A percentile compares a stretch with the other conserved stretches of the same genome.
These are phyloP conservation scores for Metarhizium album DNA, from an alignment of 2,329 filamentous ascomycete species.

Conservation along the genomic window DNA sequence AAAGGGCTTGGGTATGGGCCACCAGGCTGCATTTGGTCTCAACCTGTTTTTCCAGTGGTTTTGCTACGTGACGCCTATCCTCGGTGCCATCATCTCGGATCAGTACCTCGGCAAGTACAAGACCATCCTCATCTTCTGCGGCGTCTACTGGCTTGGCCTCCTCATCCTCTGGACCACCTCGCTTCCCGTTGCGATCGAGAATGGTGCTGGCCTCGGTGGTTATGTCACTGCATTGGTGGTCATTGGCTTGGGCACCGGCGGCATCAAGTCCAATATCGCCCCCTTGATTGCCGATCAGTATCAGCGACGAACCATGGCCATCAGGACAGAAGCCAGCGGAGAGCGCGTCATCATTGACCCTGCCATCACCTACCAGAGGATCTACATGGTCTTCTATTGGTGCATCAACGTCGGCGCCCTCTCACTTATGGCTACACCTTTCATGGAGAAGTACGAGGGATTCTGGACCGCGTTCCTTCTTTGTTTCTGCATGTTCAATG, in stretches of 20 bases:
- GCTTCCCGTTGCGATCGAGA: constrained; percentile 24
- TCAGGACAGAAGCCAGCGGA: constrained; percentile 36
- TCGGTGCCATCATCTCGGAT: constrained; percentile 45
- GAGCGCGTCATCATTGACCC: constrained; percentile 58
- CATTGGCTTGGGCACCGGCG: constrained; percentile 56
- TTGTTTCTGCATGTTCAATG: constrained; percentile 50
- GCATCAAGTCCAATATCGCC: constrained; percentile 56
- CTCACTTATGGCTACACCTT: constrained; percentile 54
- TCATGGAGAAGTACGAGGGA: constrained; percentile 55
- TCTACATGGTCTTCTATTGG: constrained; percentile 67
- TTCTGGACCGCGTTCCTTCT: constrained; percentile 56
- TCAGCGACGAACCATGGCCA: constrained; percentile 37
- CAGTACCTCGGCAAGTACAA: constrained; percentile 51
- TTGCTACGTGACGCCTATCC: constrained; percentile 30
- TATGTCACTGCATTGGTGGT: constrained; percentile 47
- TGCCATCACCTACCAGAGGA: constrained; percentile 52
- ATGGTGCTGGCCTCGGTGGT: constrained; percentile 33
- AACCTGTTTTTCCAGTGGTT: constrained; percentile 46
- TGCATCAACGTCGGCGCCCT: constrained; percentile 67
- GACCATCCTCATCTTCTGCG: constrained; percentile 47
- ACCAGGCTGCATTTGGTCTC: constrained; percentile 43
- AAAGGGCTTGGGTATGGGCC: constrained; percentile 43
- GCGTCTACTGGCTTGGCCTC: constrained; percentile 47
- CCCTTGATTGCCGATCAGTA: constrained; percentile 57
- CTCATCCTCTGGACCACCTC: constrained; percentile 43